These are phyloP conservation scores for Durusdinium trenchii DNA, from an alignment of 73 alveolate genomes.

Conservation along the genomic window DNA sequence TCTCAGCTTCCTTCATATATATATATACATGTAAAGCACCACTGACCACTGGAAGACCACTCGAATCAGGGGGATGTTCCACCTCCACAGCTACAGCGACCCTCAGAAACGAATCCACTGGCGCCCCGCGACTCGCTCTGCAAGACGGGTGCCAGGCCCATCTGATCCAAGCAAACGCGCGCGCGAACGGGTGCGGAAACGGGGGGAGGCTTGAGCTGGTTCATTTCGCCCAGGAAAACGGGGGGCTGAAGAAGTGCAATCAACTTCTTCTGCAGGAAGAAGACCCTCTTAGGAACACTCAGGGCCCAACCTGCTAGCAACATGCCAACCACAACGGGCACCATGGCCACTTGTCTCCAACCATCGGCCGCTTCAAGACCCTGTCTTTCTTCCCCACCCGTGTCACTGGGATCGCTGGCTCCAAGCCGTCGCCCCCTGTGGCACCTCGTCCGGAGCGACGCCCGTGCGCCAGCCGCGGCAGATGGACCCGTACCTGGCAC, in stretches of 20 bases:
- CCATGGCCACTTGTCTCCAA: too few species aligned
- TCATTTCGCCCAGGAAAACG: background rate
- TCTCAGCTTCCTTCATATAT: too few species aligned
- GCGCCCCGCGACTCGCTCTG: conserved; percentile 19
- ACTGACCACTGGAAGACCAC: too few species aligned
- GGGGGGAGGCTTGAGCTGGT: background rate
- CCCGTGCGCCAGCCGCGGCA: conserved; percentile 72
- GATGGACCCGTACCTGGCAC: conserved; percentile 60
- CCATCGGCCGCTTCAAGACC: too few species aligned
- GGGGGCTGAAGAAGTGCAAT: background rate
- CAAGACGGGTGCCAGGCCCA: conserved; percentile 55
- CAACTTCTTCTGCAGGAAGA: background rate
- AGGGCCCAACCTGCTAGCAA: background rate
- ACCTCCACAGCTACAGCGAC: too few species aligned
- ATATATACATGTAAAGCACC: too few species aligned
- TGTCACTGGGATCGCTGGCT: too few species aligned
- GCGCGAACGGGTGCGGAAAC: background rate
- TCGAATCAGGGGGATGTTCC: too few species aligned
- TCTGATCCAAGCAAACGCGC: background rate
- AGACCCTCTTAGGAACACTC: background rate
- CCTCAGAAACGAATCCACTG: background rate
- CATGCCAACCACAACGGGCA: background rate
- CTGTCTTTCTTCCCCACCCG: too few species aligned
- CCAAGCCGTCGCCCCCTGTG: background rate
- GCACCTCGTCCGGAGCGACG: conserved; percentile 66